Base-by-base conservation (phyloP, 192 early-diverging fungal species). In the Coemansia pectinata region DNA sequence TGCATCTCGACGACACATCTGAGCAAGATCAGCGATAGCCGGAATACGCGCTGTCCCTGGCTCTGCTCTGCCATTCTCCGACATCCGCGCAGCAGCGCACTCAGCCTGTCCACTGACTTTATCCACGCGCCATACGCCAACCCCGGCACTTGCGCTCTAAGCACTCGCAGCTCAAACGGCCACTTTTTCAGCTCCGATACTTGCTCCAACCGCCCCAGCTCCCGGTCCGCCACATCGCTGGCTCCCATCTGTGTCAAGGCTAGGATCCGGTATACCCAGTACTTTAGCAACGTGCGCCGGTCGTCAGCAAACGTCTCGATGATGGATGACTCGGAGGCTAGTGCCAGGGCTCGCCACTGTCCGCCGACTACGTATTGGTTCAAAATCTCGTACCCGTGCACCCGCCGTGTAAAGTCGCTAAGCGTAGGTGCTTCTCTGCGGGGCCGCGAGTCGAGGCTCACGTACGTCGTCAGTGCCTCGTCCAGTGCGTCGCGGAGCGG, bases 141-240 rank as follows among this genome's bases (percentile, higher is more conserved):
- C 0, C 69, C 77, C 0, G 81, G 67, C 0, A 64, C 17, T 53
- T 41, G 69, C n/a, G 82, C 82, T 0, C 82, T 36, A 40, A 84
- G 19, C 11, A 79, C 39, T 0, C 82, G 70, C 39, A 84, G 66
- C 62, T 76, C 82, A 25, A 78, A 76, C 66, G 82, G 82, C 82
- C 82, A 84, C 23, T 21, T 58, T 0, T 38, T 34, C 36, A 60
- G 62, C 12, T 61, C 50, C 41, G 60, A 27, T 15, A 66, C 74
- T 0, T 4, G 7, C 62, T 74, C 72, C 19, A 83, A 38, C 1
- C 70, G 42, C 5, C 8, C 41, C 44, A 83, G 42, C 69, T 83
- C 81, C 4, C 59, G 52, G 4, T 47, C 63, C 1, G 73, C 81
- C 27, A 45, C 41, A n/a, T 2, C 48, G 4, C 27, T 36, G 40